Evolutionary conservation across 2,329 filamentous ascomycete species (phyloP), one percentile per base, ranked within the genome.

Genomic region (Plenodomus biglobosus): DNA sequence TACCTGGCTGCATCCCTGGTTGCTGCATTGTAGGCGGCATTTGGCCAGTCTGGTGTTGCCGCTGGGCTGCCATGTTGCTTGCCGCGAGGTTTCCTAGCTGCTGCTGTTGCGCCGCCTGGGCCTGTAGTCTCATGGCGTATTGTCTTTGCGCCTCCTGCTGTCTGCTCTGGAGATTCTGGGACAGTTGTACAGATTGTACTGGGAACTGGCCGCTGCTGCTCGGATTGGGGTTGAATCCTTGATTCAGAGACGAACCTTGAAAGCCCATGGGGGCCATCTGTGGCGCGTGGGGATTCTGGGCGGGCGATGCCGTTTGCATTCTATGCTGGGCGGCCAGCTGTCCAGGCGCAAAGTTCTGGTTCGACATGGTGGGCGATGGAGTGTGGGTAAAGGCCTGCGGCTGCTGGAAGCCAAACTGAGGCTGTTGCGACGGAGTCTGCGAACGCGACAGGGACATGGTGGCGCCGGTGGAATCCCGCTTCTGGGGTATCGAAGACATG

Each of bases 361-460:
- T 91, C 53, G 84, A 84, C 84, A 96, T 91, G 54, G 95, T 92
- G 21, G 94, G 94, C 6, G 94, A 97, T 10, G 92, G 92, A 34
- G 90, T 96, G 74, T 96, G 92, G 53, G 90, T 85, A 69, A 92
- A 95, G 46, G 84, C 84, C 53, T 75, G 74, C 48, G 86, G 88
- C 58, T 75, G 74, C 52, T 86, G 88, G 71, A 86, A 92, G 57
- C 84, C 84, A 42, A 68, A 71, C 42, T 72, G 74, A 43, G 81
- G 80, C 54, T 85, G 81, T 68, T 92, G 89, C 64, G 90, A 88
- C 27, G 92, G 92, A 22, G 92, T 97, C 69, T 96, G 92, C 62
- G 92, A 92, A 73, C 92, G 89, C 74, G 92, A 95, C 44, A 92
- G 91, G 35, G 92, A 94, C 44, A 92, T 91, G 24, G 91, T 95